Percentiles rank a stretch among this genome's conserved stretches.
Evolutionary conservation across 2,329 filamentous ascomycete genomes (phyloP).

Genomic region (Calycina marina): DNA sequence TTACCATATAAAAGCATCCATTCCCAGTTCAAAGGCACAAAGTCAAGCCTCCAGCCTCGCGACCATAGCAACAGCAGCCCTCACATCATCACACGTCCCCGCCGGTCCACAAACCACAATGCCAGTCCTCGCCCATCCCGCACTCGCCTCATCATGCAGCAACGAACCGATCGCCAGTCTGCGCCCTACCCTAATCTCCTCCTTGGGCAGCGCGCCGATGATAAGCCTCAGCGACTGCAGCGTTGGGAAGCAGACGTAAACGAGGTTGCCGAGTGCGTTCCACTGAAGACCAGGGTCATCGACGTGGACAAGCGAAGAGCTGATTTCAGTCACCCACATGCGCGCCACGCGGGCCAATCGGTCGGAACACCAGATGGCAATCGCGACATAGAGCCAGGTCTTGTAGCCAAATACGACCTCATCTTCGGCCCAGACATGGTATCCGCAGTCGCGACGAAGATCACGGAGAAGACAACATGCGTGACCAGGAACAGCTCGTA

Average conservation of each 20-base stretch:
- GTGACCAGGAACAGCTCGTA: conserved; percentile 4
- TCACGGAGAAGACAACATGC: no score
- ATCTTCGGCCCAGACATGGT: conserved; percentile 23
- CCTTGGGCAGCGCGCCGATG: not conserved
- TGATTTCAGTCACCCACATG: conserved; percentile 13
- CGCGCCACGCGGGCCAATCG: conserved; percentile 27
- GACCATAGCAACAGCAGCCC: not conserved
- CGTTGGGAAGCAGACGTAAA: not conserved
- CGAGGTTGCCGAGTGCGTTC: not conserved
- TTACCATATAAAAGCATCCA: conserved; percentile 1
- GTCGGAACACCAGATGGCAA: conserved; percentile 31
- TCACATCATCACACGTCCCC: conserved; percentile 1
- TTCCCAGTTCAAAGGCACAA: not conserved
- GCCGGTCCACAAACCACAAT: not conserved
- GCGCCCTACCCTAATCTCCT: not conserved
- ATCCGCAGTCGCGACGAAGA: no score
- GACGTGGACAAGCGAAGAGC: not conserved
- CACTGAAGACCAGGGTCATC: not conserved
- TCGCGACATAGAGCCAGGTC: conserved; percentile 25
- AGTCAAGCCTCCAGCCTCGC: conserved; percentile 2
- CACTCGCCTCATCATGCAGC: conserved; percentile 1
- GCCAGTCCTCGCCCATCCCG: conserved; percentile 1
- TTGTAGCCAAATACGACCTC: conserved; percentile 24
- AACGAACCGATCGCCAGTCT: not conserved
- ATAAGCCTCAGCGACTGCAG: not conserved